Evolutionary conservation across 2,329 filamentous ascomycete genomes (phyloP), one percentile per base, ranked within the genome.

Genomic region (Penicillium oxalicum): DNA sequence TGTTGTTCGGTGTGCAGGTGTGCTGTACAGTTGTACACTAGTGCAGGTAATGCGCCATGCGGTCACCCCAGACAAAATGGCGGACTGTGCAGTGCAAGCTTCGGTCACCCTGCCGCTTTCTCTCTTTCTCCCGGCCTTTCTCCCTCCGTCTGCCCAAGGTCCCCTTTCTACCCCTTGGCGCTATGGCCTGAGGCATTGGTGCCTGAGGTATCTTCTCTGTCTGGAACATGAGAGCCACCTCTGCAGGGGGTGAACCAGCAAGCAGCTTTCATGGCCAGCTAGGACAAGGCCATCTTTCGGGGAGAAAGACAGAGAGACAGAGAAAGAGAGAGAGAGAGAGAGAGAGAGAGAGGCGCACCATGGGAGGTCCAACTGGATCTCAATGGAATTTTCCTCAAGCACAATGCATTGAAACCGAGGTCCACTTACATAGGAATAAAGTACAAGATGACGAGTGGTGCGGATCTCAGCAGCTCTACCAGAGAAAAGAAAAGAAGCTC

Each of bases 401-500:
- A 44, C 29, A 32, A 5, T 11, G 8, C 29, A 5, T 32, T 7
- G 29, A 32, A 5, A 32, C 11, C 11, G 29, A 29, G 33, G 12
- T 7, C 37, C 41, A 60, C 57, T 54, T 56, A 60, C 56, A 50
- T 7, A 32, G 33, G 40, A 36, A 44, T 4, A 45, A 56, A 48
- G 47, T 38, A 52, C 47, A 52, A 18, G 54, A 55, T 46, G 52
- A 48, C 40, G 40, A 44, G 28, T 43, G 44, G 45, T 28, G 43
- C 41, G 35, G 43, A 40, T 28, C 55, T 45, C n/a, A 43, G 54
- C 50, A 54, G 48, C 53, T 53, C 52, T 49, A 54, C 38, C 49
- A 32, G 52, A 50, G 48, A 48, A 60, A 61, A 58, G 18, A 51
- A 26, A 37, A 53, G 40, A 56, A 58, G 57, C 58, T 61, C 45